Evolutionary conservation across 108 stramenopile genomes (phyloP).

Genomic region (Cylindrotheca fusiformis): DNA sequence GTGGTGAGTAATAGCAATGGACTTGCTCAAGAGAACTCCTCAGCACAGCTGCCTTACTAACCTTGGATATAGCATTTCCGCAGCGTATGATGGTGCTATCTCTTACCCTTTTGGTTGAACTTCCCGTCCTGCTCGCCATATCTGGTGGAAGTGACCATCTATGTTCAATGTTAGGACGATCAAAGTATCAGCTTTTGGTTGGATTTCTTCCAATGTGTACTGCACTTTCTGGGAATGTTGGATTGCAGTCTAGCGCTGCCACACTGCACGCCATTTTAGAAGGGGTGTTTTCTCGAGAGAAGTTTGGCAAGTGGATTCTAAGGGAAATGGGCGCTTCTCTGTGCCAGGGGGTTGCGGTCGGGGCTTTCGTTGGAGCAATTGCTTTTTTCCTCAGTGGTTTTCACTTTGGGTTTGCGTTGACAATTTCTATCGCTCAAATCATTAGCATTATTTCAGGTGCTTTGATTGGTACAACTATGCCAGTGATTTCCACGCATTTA

Average conservation of each 20-base stretch:
- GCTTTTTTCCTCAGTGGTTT: constrained; percentile 46
- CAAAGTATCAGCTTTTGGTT: constrained; percentile 50
- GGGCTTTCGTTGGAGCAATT: constrained; percentile 36
- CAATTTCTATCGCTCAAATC: constrained; percentile 53
- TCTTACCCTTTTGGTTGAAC: constrained; percentile 56
- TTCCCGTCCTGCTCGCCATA: constrained; percentile 62
- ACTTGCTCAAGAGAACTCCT: no score
- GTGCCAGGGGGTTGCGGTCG: constrained; percentile 51
- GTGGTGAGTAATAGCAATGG: no score
- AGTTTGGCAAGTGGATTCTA: constrained; percentile 44
- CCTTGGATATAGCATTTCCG: constrained; percentile 37
- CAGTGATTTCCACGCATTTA: constrained; percentile 55
- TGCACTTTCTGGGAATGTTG: constrained; percentile 73
- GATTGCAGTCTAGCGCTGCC: constrained; percentile 60
- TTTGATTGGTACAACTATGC: constrained; percentile 58
- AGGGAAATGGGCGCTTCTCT: constrained; percentile 53
- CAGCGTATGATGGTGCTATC: constrained; percentile 56
- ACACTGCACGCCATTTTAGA: constrained; percentile 60
- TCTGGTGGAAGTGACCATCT: constrained; percentile 56
- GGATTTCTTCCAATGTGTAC: constrained; percentile 50
- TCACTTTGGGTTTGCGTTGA: constrained; percentile 44
- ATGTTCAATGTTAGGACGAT: constrained; percentile 51
- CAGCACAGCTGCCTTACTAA: neutral
- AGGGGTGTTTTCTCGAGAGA: constrained; percentile 35
- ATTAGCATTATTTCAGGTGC: constrained; percentile 56